Evolutionary conservation across 441 rosid species (phyloP).

Genomic region (Mallotus japonicus): DNA sequence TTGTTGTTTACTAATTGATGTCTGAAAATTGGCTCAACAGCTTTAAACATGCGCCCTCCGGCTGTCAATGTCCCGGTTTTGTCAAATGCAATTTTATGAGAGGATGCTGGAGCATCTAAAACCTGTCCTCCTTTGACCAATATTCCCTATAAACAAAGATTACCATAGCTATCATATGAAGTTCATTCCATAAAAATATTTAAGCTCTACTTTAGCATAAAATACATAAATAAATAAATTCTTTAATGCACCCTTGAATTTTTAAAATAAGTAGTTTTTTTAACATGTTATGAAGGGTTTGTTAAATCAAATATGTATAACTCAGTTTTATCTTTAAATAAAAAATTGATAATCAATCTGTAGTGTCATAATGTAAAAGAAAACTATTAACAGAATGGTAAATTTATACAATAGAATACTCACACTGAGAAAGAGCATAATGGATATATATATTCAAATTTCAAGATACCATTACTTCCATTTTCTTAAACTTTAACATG

Average conservation of each 20-base stretch:
- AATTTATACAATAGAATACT: background rate
- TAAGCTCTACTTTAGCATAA: constrained; percentile 1
- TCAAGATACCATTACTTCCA: background rate
- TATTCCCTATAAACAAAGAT: constrained; percentile 61
- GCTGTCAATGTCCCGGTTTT: constrained; percentile 95
- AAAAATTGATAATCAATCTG: background rate
- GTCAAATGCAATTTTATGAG: constrained; percentile 86
- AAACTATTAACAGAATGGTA: background rate
- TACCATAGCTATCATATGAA: constrained; percentile 18
- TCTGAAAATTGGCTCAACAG: constrained; percentile 88
- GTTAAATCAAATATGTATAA: constrained; percentile 5
- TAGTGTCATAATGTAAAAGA: background rate
- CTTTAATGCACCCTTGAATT: too few relatives aligned
- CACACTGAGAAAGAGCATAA: background rate
- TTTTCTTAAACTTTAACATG: background rate
- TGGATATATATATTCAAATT: background rate
- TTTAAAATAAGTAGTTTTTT: background rate
- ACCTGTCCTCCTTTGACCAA: constrained; percentile 89
- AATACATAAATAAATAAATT: background rate
- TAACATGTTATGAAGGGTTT: background rate
- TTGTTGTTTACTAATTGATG: constrained; percentile 39
- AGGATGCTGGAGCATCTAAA: constrained; percentile 83
- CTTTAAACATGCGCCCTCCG: constrained; percentile 85
- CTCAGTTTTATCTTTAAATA: too few relatives aligned
- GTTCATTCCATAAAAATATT: constrained; percentile 8